Evolutionary conservation across 768 basidiomycete genomes (phyloP).

Genomic region (Phlebiopsis flavidoalba): DNA sequence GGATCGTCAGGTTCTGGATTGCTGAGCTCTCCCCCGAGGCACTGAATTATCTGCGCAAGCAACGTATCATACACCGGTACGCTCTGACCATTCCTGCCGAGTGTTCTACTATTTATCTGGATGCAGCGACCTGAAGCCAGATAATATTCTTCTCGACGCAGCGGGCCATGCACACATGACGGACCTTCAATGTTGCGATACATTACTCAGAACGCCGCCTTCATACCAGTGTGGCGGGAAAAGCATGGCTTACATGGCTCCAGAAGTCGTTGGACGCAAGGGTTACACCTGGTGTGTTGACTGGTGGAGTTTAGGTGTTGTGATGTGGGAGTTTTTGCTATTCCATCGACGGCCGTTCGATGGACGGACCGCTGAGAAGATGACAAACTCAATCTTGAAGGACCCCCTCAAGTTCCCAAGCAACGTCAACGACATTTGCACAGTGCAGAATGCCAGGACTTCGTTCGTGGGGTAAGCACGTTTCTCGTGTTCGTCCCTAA

Average conservation of each 20-base stretch:
- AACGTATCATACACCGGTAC: conserved; percentile 92
- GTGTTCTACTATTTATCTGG: conserved; percentile 10
- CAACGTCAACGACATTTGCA: conserved; percentile 49
- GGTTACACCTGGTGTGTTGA: conserved; percentile 93
- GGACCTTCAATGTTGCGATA: conserved; percentile 98
- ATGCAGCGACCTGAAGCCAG: conserved; percentile 88
- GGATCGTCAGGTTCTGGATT: conserved; percentile 79
- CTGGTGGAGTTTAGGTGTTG: conserved; percentile 95
- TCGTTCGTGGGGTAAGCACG: conserved; percentile 52
- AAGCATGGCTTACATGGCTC: conserved; percentile 99
- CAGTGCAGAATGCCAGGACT: conserved; percentile 63
- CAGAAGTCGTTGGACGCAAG: conserved; percentile 86
- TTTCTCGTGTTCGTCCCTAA: conserved; percentile 20
- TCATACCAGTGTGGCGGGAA: conserved; percentile 91
- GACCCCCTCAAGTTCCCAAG: conserved; percentile 79
- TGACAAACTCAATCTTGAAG: conserved; percentile 81
- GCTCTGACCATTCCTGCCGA: conserved; percentile 19
- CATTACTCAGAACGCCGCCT: conserved; percentile 88
- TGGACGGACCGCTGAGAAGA: conserved; percentile 82
- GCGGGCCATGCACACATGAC: conserved; percentile 94
- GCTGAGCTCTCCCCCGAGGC: conserved; percentile 82
- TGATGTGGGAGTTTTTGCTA: conserved; percentile 83
- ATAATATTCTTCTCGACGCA: conserved; percentile 94
- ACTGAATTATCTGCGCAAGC: conserved; percentile 84
- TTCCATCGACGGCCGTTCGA: conserved; percentile 84